Evolutionary conservation across 306 rosid genomes (phyloP), one percentile per base, ranked within the genome.

Genomic region (Corylus americana): DNA sequence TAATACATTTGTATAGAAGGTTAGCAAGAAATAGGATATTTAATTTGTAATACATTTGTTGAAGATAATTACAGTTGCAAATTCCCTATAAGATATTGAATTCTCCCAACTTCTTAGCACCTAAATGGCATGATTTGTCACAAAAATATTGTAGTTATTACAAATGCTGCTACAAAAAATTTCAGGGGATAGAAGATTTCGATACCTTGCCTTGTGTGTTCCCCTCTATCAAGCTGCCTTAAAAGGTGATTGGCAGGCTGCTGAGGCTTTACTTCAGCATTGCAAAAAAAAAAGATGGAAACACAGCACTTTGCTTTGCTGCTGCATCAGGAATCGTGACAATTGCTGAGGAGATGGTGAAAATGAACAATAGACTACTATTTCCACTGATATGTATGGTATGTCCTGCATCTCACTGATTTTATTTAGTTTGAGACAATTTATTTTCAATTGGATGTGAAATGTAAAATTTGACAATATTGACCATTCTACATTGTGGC

Each of bases 301-400:
- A 61, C 31, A 74, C 22, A 18, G 57, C 69, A 2, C 47, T 55
- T 11, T 58, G 37, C 18, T 39, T 57, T 0, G 78, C 70, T 39
- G 69, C 70, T 3, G 55, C 69, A 0, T 25, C 16, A 2, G 70
- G 78, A 20, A 20, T 11, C 20, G n/a, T 59, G 1, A 47, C 3
- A 18, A 74, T 58, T 42, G 55, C 70, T 22, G 3, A 57, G 22
- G 29, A 55, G 20, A 57, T 74, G 68, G 18, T 58, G 14, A 7
- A 45, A 20, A 58, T 2, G 20, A 45, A 74, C 58, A 20, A 6
- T 12, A 39, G 17, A 13, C 31, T 44, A 6, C 44, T 25, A 39
- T 79, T 5, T 14, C 47, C 37, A 29, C 44, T 63, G 55, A 72
- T 42, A 58, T 48, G n/a, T 73, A 18, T 22, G 73, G 77, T 79